phyloP scores from a whole-genome alignment of 495 filamentous ascomycete genomes.

The Hyaloscypha hepaticicola region DNA sequence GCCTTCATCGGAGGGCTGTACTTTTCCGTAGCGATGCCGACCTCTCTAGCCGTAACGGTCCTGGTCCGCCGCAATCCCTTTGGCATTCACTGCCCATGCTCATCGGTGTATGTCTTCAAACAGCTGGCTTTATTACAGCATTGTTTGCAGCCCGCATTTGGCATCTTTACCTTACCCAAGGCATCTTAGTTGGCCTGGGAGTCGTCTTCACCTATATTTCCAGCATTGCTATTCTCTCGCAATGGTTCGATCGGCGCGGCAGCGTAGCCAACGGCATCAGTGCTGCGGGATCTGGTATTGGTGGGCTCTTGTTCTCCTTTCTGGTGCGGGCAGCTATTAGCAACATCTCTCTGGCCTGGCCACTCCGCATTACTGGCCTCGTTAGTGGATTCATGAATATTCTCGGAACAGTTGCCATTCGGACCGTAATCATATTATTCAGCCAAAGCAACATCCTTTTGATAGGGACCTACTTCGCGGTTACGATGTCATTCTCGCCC shows the following conservation, averaged over 20 bases:
- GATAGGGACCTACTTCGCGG: slow-evolving; percentile 60
- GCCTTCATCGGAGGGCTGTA: slow-evolving; percentile 72
- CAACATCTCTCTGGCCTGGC: slow-evolving; percentile 58
- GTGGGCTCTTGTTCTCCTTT: slow-evolving; percentile 63
- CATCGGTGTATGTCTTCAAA: slow-evolving; percentile 59
- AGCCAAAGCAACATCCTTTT: slow-evolving; percentile 61
- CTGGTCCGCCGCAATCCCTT: slow-evolving; percentile 46
- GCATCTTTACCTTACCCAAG: slow-evolving; percentile 76
- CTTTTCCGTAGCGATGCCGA: slow-evolving; percentile 54
- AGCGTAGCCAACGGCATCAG: slow-evolving; percentile 73
- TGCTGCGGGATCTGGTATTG: slow-evolving; percentile 71
- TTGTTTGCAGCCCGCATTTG: slow-evolving; percentile 68
- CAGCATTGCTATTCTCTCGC: slow-evolving; percentile 67
- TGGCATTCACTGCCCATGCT: slow-evolving; percentile 59
- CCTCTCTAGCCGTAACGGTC: slow-evolving; percentile 63
- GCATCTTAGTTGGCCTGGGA: slow-evolving; percentile 71
- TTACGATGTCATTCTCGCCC: slow-evolving; percentile 60
- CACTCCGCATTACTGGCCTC: slow-evolving; percentile 68
- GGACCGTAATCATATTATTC: slow-evolving; percentile 65
- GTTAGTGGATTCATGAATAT: slow-evolving; percentile 57
- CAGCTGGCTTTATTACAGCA: slow-evolving; percentile 59
- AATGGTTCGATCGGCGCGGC: slow-evolving; percentile 74
- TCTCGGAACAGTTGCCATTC: slow-evolving; percentile 56
- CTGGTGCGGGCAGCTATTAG: slow-evolving; percentile 60
- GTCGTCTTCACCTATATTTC: slow-evolving; percentile 77